Evolutionary conservation across 1,139 yeast species (phyloP).

Genomic region (Groenewaldozyma auringiensis): DNA sequence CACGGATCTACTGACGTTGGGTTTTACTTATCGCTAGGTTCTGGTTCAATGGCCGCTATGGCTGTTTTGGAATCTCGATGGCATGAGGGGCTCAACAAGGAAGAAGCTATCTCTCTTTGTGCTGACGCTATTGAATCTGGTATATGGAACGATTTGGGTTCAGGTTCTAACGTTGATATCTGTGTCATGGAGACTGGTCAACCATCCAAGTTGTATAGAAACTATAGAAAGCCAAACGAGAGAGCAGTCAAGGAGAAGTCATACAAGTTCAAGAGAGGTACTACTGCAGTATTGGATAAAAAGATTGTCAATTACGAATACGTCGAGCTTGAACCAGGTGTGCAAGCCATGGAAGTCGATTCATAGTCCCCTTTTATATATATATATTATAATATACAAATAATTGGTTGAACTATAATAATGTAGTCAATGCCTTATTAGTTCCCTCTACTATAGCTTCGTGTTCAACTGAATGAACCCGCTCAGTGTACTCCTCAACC

Average conservation of each 20-base stretch:
- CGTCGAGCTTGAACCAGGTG: slow-evolving; percentile 39
- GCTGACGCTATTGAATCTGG: slow-evolving; percentile 95
- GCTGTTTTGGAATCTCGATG: slow-evolving; percentile 88
- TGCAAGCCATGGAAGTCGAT: slow-evolving; percentile 67
- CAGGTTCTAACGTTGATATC: slow-evolving; percentile 94
- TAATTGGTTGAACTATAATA: slow-evolving; percentile 18
- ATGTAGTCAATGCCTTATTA: slow-evolving; percentile 45
- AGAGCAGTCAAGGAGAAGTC: slow-evolving; percentile 74
- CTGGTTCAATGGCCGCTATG: slow-evolving; percentile 99
- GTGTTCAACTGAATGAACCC: slow-evolving; percentile 85
- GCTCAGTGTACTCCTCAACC: slow-evolving; percentile 66
- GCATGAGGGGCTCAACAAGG: slow-evolving; percentile 68
- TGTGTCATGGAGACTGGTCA: slow-evolving; percentile 94
- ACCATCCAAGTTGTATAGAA: slow-evolving; percentile 68
- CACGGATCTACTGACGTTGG: slow-evolving; percentile 98
- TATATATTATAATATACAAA: too few relatives aligned
- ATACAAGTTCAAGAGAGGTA: slow-evolving; percentile 83
- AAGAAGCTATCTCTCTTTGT: slow-evolving; percentile 84
- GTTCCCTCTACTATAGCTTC: slow-evolving; percentile 90
- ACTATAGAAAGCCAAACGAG: slow-evolving; percentile 83
- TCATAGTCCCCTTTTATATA: slow-evolving; percentile 30
- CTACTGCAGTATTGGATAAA: slow-evolving; percentile 72
- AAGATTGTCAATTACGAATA: slow-evolving; percentile 68
- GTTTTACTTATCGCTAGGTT: slow-evolving; percentile 83
- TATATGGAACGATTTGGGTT: slow-evolving; percentile 97